These are phyloP conservation scores for Suhomyces bribrorum DNA, from an alignment of 1,139 yeast species.

Conservation along the genomic window DNA sequence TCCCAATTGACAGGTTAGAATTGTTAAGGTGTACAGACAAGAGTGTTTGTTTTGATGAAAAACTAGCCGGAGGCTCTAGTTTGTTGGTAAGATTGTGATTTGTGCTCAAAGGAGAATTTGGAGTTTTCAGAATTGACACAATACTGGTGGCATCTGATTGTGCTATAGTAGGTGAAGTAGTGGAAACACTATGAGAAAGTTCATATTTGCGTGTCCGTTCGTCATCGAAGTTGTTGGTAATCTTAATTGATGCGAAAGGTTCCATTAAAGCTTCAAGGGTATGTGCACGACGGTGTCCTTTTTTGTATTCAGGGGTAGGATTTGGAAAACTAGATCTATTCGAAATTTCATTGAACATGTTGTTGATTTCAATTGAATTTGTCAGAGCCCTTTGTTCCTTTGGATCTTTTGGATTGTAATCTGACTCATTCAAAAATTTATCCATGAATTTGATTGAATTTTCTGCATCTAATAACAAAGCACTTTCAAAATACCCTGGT, in stretches of 20 bases:
- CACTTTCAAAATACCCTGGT: slow-evolving; percentile 66
- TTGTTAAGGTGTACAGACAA: slow-evolving; percentile 12
- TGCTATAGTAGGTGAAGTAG: slow-evolving; percentile 22
- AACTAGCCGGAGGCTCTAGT: slow-evolving; percentile 17
- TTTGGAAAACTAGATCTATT: slow-evolving; percentile 19
- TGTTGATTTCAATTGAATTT: slow-evolving; percentile 1
- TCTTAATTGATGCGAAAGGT: slow-evolving; percentile 16
- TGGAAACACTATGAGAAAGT: slow-evolving; percentile 22
- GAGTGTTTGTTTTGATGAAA: slow-evolving; percentile 18
- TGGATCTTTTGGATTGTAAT: slow-evolving; percentile 14
- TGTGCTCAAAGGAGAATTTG: slow-evolving; percentile 29
- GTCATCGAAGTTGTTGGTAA: slow-evolving; percentile 13
- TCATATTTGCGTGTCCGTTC: slow-evolving; percentile 19
- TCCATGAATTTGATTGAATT: slow-evolving; percentile 46
- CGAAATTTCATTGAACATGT: slow-evolving; percentile 1
- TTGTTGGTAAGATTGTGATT: slow-evolving; percentile 33
- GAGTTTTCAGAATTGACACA: slow-evolving; percentile 15
- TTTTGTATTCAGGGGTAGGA: slow-evolving; percentile 2
- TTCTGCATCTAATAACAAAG: slow-evolving; percentile 53
- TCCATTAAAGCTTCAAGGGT: slow-evolving; percentile 20
- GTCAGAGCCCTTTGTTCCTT: not conserved
- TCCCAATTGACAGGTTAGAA: slow-evolving; percentile 12
- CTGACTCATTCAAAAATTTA: slow-evolving; percentile 32
- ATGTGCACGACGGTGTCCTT: slow-evolving; percentile 17
- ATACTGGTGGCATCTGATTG: slow-evolving; percentile 17